Conservation (phyloP, 2,329 filamentous ascomycete species). For the Trichophyton simii region DNA sequence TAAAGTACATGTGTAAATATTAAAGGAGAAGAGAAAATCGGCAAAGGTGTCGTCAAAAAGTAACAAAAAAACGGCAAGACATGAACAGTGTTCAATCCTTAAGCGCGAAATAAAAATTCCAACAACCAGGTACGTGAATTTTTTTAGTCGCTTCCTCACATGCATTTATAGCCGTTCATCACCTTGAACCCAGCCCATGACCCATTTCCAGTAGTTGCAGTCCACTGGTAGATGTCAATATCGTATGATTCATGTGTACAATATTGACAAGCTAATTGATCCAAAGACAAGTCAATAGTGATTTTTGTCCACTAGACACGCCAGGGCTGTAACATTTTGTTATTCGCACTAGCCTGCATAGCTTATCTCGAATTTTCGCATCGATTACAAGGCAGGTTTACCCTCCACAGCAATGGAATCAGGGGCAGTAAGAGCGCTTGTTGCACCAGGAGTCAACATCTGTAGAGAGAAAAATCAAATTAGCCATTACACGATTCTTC, state of each 20-base stretch:
- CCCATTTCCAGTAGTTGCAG: not conserved
- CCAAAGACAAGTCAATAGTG: not conserved
- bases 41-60: not conserved
- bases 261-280: not conserved
- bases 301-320: not conserved
- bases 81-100: not conserved
- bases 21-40: not conserved
- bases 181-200: not conserved
- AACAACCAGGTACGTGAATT: not conserved
- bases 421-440: slow-evolving; percentile 12
- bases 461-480: slow-evolving; percentile 11
- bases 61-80: not conserved
- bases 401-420: slow-evolving; percentile 7
- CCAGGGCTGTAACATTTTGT: not conserved
- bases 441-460: slow-evolving; percentile 33
- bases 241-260: not conserved
- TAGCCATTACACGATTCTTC: not conserved
- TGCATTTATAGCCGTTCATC: not conserved
- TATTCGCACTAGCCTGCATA: not conserved
- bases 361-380: not conserved
- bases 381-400: slow-evolving; percentile 24
- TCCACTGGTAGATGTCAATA: not conserved
- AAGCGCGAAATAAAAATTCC: not conserved
- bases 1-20: slow-evolving; percentile 2
- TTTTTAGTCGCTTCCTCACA: not conserved